Evolutionary conservation across 129 eudicot genomes (phyloP), one percentile per base, ranked within the genome.

Genomic region (Flaveria brownii): DNA sequence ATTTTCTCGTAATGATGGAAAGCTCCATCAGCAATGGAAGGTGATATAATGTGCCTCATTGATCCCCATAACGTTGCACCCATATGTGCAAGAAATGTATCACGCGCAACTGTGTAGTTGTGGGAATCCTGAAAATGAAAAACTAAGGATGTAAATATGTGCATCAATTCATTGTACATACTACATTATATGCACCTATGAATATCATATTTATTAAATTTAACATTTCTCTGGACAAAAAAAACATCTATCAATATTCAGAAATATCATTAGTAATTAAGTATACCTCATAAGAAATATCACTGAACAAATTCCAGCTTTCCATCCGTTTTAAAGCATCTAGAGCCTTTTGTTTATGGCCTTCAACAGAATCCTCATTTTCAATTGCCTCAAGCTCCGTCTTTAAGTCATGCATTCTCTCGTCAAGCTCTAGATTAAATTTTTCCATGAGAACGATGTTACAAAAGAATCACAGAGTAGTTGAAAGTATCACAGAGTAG

Each of bases 61-160:
- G 98, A 93, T 23, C 96, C 98, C 98, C 98, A 90, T 63, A 93
- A 83, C 2, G 96, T 88, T 81, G 97, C 96, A 41, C 98, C 98
- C 77, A 93, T 82, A 78, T 93, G 98, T 78, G 98, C 88, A 65
- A 93, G 97, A 80, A 93, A 93, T 42, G 91, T 84, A 77, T 93
- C 98, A 77, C 98, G 96, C 72, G 98, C 98, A 68, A 93, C 98
- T 15, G 98, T 93, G 85, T 93, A 93, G 72, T 88, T 93, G 39
- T 87, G 87, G 73, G 75, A 77, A 20, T 80, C 91, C 98, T 93
- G 91, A 84, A 85, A 12, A 56, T 56, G 12, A 56, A 56, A 56
- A 56, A 56, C 62, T 2, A 6, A 20, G 62, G 62, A 56, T 17
- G 62, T 20, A 56, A 55, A 18, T 56, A 18, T 8, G 62, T 56